These are phyloP conservation scores for Kluyveromyces sp. DNA, from an alignment of 1,139 yeast species.

Conservation along the genomic window DNA sequence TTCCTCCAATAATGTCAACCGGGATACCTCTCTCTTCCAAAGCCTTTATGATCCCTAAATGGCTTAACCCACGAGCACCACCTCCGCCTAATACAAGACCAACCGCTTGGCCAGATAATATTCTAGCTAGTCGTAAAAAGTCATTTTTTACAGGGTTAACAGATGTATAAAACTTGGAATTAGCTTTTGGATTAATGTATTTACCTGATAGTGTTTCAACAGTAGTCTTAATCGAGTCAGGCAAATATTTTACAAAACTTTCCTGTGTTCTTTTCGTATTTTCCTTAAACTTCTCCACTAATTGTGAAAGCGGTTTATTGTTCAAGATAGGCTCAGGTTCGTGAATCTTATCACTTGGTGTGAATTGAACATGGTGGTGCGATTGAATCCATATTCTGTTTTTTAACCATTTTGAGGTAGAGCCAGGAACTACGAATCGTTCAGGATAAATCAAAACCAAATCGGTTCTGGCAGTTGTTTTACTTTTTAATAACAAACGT, in stretches of 20 bases:
- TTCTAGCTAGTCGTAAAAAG: conserved; percentile 79
- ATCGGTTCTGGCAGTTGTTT: conserved; percentile 85
- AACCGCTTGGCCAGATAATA: conserved; percentile 85
- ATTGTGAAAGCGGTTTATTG: conserved; percentile 14
- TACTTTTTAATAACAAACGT: conserved; percentile 60
- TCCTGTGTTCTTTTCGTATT: conserved; percentile 27
- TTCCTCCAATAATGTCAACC: conserved; percentile 89
- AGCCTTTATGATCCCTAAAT: conserved; percentile 85
- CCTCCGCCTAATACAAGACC: conserved; percentile 97
- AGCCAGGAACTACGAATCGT: conserved; percentile 72
- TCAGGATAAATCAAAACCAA: conserved; percentile 79
- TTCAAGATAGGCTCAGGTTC: conserved; percentile 10
- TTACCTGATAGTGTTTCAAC: conserved; percentile 30
- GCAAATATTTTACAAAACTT: conserved; percentile 25
- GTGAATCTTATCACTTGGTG: conserved; percentile 10
- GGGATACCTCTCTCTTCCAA: conserved; percentile 93
- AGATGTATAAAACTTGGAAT: conserved; percentile 35
- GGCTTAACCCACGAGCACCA: conserved; percentile 93
- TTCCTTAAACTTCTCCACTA: conserved; percentile 25
- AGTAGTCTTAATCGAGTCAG: conserved; percentile 28
- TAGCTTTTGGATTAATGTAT: conserved; percentile 20
- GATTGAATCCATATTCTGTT: conserved; percentile 84
- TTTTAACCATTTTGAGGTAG: conserved; percentile 79
- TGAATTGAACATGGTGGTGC: conserved; percentile 76
- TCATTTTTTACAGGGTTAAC: conserved; percentile 71